Base-by-base conservation (phyloP, 1,284 basidiomycete species). In the Lentinula novae-zelandiae region DNA sequence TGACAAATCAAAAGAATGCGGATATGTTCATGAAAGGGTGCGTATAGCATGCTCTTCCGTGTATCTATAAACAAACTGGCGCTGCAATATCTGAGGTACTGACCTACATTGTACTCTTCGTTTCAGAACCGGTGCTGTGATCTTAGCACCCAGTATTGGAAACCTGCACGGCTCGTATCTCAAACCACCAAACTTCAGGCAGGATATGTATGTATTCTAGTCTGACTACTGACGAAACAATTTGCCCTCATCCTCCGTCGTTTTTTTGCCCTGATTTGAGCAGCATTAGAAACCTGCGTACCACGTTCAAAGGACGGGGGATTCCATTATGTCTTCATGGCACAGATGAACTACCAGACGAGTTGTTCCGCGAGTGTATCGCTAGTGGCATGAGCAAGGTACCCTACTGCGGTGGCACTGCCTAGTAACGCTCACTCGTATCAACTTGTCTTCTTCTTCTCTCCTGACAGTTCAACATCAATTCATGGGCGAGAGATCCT, bases 91-190 rank as follows among this genome's bases (percentile, higher is more conserved):
- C 22, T 46, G 8, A 8, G 36, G 10, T 38, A 22, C 8, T 27
- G 20, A 46, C 42, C 1, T 13, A 13, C n/a, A 13, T 46, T 46
- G 5, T n/a, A 1, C n/a, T 20, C n/a, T 46, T 15, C 13, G 31
- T n/a, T 51, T 17, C 53, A 79, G 79, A 44, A 80, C 78, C 13
- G 78, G 79, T 8, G 79, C 79, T 5, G 69, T 71, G 34, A 76
- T 82, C 51, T 71, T 81, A 33, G 77, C 79, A 10, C 80, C 80
- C 10, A 80, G 78, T 59, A 80, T 82, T 54, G 80, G 80, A 1
- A 82, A 82, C 63, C 66, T 81, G 10, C 80, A 80, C 60, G 78
- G 79, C 3, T 74, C 72, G 34, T 82, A 80, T 62, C 65, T 80
- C 58, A 77, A 74, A 53, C 77, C 78, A 15, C 79, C 79, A 2